Base-by-base conservation (phyloP, 805 yeast species). In the Candida schatavii region DNA sequence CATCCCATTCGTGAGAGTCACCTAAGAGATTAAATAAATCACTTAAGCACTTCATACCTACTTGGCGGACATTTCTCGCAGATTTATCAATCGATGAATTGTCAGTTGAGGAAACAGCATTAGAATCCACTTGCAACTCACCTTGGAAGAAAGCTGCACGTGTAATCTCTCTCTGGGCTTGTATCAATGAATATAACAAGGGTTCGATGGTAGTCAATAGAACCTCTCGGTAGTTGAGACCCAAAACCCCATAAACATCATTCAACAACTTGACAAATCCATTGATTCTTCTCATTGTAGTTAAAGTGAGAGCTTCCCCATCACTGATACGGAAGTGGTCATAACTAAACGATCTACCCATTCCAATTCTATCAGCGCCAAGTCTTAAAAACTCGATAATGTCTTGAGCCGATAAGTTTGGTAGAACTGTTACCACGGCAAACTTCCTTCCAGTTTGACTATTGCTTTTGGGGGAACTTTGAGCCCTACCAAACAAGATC, bases 401-500 rank as follows among this genome's bases (percentile, higher is more conserved):
- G 50, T 78, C 74, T 4, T 66, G 56, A 14, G 74, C 74, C 3
- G 70, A 60, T 36, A 88, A 68, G 45, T 71, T 79, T 3, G 86
- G 83, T 37, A 88, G 61, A 5, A 81, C 67, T 18, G 82, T 71
- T 10, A 87, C 69, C 6, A 87, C 83, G 6, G 93, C 87, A 51
- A 72, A 74, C 47, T 88, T 85, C 49, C 85, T 75, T 25, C 89
- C 82, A 42, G 78, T 75, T 55, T 86, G 86, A 22, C 81, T 76
- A 45, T 88, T 88, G 57, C 85, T 82, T 42, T 71, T 75, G 3
- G 81, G 72, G 1, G 83, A 75, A 9, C 73, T 72, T 61, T 88
- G 95, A 6, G 89, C 88, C 43, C 95, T 75, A 6, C 98, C 98
- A 61, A 83, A 91, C 17, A 93, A 66, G 20, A 93, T 83, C 49